phyloP scores from a whole-genome alignment of 805 yeast genomes.

The Brettanomyces bruxellensis region DNA sequence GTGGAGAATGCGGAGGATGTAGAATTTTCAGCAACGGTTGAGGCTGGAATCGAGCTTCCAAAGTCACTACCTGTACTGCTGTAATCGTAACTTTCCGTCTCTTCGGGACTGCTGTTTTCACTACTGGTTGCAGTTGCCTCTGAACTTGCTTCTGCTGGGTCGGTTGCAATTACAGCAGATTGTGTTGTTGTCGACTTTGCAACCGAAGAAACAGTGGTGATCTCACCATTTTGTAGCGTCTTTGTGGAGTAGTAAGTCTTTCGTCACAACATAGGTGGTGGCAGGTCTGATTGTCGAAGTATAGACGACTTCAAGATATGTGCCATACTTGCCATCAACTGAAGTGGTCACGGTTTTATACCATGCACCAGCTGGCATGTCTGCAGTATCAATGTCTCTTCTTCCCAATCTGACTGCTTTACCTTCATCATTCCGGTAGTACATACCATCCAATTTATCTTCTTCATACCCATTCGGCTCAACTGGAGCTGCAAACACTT shows the following conservation, averaged over 20 bases:
- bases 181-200: slow-evolving; percentile 1
- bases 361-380: slow-evolving; percentile 7
- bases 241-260: not conserved
- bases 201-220: slow-evolving; percentile 4
- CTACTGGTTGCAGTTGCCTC: slow-evolving; percentile 9
- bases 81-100: slow-evolving; percentile 1
- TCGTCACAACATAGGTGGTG: slow-evolving; percentile 11
- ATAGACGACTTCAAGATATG: slow-evolving; percentile 15
- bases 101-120: slow-evolving; percentile 4
- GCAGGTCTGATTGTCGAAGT: slow-evolving; percentile 21
- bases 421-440: too few relatives aligned
- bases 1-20: slow-evolving; percentile 29
- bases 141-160: slow-evolving; percentile 3
- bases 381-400: not conserved
- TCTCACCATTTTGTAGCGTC: slow-evolving; percentile 1
- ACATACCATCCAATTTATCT: not conserved
- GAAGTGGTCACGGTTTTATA: slow-evolving; percentile 13
- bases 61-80: not conserved
- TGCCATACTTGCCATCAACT: slow-evolving; percentile 11
- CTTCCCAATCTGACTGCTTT: not conserved
- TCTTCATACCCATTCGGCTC: not conserved
- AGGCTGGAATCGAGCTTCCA: slow-evolving; percentile 21
- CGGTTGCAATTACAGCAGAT: slow-evolving; percentile 1
- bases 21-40: slow-evolving; percentile 29
- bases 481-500: not conserved